Evolutionary conservation across 2,329 filamentous ascomycete genomes (phyloP), one percentile per base, ranked within the genome.

Genomic region (Botryotinia calthae): DNA sequence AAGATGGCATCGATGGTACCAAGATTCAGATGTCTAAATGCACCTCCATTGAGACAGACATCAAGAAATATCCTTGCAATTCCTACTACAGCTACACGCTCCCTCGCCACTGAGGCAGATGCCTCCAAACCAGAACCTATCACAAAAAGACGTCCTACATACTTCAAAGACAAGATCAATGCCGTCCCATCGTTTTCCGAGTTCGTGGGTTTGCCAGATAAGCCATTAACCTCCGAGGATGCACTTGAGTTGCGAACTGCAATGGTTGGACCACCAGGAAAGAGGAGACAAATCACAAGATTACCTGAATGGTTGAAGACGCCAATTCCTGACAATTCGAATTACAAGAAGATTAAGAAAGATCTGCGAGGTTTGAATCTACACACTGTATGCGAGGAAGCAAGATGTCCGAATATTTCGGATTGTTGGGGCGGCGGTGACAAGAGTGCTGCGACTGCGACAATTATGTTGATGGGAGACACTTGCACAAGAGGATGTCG

Each of bases 401-500:
- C 96, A 1, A 90, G 94, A 76, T 99, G 96, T 83, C 96, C 96
- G 74, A 99, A 99, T 83, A 97, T 99, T 74, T 94, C 92, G 76
- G 95, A 98, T 82, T 99, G 96, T 85, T 99, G 96, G 96, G 96
- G 96, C 75, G 96, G 96, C 48, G 90, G 87, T 80, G 89, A 92
- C 82, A 97, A 97, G 85, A 91, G 90, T 76, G 91, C 94, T 40
- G 96, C 96, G 7, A 99, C 96, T 46, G 96, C 96, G 3, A 99
- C 96, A 18, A 98, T 99, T 83, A 99, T 99, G 96, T 85, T 99
- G 65, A 98, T 98, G 95, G 96, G 96, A 76, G 96, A 99, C 82
- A 98, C 95, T 14, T 99, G 96, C 83, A 99, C 96, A 28, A 89
- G 96, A 74, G 96, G 95, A 28, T 99, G 96, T 83, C 90, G 96